phyloP scores from a whole-genome alignment of 805 yeast species.

The Sugiyamaella chiloensis region DNA sequence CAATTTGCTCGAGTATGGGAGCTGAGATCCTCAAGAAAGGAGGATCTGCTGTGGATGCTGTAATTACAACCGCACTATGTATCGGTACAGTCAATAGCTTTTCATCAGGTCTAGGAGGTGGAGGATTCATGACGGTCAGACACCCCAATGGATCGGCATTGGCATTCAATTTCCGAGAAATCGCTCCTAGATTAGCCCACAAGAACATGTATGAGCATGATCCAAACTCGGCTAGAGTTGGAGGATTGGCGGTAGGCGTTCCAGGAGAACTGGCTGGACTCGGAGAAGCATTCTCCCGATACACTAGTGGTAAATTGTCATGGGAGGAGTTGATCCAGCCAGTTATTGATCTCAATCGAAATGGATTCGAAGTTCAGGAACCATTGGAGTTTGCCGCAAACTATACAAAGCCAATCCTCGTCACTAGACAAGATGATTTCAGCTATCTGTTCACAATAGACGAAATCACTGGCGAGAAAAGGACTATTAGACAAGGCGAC shows the following conservation, averaged over 20 bases:
- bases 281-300: slow-evolving; percentile 53
- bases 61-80: slow-evolving; percentile 83
- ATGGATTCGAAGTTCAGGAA: slow-evolving; percentile 59
- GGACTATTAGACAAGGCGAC: slow-evolving; percentile 56
- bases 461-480: slow-evolving; percentile 20
- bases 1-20: slow-evolving; percentile 62
- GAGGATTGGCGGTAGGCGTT: slow-evolving; percentile 84
- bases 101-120: slow-evolving; percentile 92
- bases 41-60: slow-evolving; percentile 93
- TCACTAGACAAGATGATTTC: slow-evolving; percentile 31
- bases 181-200: slow-evolving; percentile 66
- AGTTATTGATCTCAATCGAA: slow-evolving; percentile 58
- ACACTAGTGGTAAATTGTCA: slow-evolving; percentile 65
- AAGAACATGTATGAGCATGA: slow-evolving; percentile 60
- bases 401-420: slow-evolving; percentile 33
- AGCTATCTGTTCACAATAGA: slow-evolving; percentile 27
- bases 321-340: slow-evolving; percentile 79
- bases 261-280: slow-evolving; percentile 92
- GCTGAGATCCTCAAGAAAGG: slow-evolving; percentile 46
- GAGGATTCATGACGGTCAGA: slow-evolving; percentile 64
- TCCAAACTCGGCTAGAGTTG: slow-evolving; percentile 55
- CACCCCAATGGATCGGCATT: slow-evolving; percentile 46
- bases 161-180: slow-evolving; percentile 82
- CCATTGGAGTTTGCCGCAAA: slow-evolving; percentile 45
- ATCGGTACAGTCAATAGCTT: slow-evolving; percentile 80